Percentiles rank a stretch among this genome's conserved stretches.
Evolutionary conservation across 345 rosid species (phyloP).

Genomic region (Populus davidiana): DNA sequence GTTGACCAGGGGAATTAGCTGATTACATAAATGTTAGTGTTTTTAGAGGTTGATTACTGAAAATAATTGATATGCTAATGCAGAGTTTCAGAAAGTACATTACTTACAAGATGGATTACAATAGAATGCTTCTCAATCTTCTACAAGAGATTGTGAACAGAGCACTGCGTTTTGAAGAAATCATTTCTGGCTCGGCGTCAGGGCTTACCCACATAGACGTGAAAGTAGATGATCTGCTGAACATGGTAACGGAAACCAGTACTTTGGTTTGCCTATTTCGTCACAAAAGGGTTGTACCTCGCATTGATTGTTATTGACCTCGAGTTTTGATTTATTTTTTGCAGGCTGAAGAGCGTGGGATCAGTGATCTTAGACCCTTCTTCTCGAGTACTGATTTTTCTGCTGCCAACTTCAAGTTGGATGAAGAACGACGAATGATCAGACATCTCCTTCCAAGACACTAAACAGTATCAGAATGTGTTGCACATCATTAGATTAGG

Average conservation of each 20-base stretch:
- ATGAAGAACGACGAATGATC: conserved; percentile 45
- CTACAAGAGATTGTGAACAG: conserved; percentile 78
- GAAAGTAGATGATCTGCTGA: conserved; percentile 67
- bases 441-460: conserved; percentile 47
- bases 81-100: conserved; percentile 94
- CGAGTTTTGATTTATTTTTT: background rate
- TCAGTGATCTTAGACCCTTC: conserved; percentile 69
- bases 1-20: background rate
- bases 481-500: too few species aligned
- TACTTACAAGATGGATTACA: conserved; percentile 85
- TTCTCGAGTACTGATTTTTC: conserved; percentile 69
- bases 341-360: conserved; percentile 88
- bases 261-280: background rate
- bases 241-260: conserved; percentile 48
- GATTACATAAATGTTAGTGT: background rate
- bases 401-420: conserved; percentile 65
- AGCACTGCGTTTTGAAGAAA: conserved; percentile 80
- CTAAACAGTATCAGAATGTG: background rate
- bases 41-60: background rate
- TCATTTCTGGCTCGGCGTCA: conserved; percentile 65
- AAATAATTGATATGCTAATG: conserved; percentile 8
- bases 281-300: background rate
- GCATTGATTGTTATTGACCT: conserved; percentile 8
- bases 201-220: conserved; percentile 57
- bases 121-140: conserved; percentile 72